Evolutionary conservation across 177 flowering plant genomes (phyloP), one percentile per base, ranked within the genome.

Genomic region (Vitis hybrid): DNA sequence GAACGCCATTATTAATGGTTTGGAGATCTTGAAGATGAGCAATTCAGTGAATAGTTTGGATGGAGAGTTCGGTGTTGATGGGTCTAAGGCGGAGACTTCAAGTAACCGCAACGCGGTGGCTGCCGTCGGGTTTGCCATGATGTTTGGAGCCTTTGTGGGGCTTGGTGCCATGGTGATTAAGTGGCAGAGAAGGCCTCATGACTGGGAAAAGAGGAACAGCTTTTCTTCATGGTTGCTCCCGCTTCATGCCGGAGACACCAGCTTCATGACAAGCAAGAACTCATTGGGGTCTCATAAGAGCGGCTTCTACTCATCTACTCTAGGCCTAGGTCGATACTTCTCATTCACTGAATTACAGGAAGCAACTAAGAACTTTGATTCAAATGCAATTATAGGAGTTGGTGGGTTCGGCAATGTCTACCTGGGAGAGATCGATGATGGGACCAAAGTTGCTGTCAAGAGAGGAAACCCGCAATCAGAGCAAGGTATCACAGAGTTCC

Each of bases 161-260:
- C 80, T 92, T 18, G 91, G 95, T 0, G 96, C 94, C 3, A 89
- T 91, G 95, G 95, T 88, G 65, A 62, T 84, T 32, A 90, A 84
- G 69, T 92, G 97, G 97, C 83, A 82, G 62, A 89, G 81, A 72
- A 77, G 97, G 59, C 97, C 97, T 4, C 91, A 89, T 65, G 97
- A 91, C 61, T 92, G 94, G 94, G 89, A 88, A 62, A 88, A 78
- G 84, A 85, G 89, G 75, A 90, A 91, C 54, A 92, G 97, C 74
- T 90, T 92, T 76, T 92, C 97, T 10, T 90, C 97, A 1, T 92
- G 97, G 95, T 75, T 92, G 77, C 87, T 92, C 10, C 97, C 97
- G 2, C 72, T 92, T 5, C 93, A 88, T 51, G 84, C 93, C 1
- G 91, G 91, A 17, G 89, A 89, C 56, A 66, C 85, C 0, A 87